phyloP scores from a whole-genome alignment of 495 filamentous ascomycete genomes.

The Podospora pseudoanserina region DNA sequence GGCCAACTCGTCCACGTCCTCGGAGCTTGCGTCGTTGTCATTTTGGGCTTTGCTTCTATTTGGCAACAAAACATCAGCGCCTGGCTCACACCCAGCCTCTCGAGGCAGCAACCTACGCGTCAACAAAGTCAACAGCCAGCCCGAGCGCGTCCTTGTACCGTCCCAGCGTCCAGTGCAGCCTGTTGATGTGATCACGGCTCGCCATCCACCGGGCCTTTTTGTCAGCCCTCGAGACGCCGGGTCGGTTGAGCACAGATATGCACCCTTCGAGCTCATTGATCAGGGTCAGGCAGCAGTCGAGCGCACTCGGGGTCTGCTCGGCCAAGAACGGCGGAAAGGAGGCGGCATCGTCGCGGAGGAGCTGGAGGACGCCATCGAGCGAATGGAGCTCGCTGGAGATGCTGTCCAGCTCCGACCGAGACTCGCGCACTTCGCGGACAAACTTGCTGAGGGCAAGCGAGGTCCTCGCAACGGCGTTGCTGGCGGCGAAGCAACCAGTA shows the following conservation, averaged over 20 bases:
- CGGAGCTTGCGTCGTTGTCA: background rate
- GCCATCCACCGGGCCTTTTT: constrained; percentile 42
- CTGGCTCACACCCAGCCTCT: background rate
- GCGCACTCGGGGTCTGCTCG: constrained; percentile 35
- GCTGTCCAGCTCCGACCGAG: constrained; percentile 42
- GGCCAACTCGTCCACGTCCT: constrained; percentile 16
- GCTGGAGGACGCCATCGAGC: constrained; percentile 41
- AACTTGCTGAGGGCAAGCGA: constrained; percentile 31
- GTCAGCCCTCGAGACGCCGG: constrained; percentile 34
- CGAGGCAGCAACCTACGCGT: constrained; percentile 29
- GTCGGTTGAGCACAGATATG: constrained; percentile 29
- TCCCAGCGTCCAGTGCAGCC: constrained; percentile 35
- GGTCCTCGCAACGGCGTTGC: constrained; percentile 35
- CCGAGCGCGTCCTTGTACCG: constrained; percentile 40
- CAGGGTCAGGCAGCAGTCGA: constrained; percentile 35
- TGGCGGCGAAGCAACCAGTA: constrained; percentile 39
- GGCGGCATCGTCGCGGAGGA: constrained; percentile 44
- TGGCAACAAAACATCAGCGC: background rate
- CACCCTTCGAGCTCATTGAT: constrained; percentile 36
- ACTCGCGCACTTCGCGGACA: constrained; percentile 47
- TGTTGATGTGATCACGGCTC: constrained; percentile 33
- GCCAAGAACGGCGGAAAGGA: constrained; percentile 37
- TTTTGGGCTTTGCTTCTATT: constrained; percentile 10
- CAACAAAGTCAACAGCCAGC: constrained; percentile 41
- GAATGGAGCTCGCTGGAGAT: constrained; percentile 49